Evolutionary conservation across 306 rosid species (phyloP).

Genomic region (Quercus glauca): DNA sequence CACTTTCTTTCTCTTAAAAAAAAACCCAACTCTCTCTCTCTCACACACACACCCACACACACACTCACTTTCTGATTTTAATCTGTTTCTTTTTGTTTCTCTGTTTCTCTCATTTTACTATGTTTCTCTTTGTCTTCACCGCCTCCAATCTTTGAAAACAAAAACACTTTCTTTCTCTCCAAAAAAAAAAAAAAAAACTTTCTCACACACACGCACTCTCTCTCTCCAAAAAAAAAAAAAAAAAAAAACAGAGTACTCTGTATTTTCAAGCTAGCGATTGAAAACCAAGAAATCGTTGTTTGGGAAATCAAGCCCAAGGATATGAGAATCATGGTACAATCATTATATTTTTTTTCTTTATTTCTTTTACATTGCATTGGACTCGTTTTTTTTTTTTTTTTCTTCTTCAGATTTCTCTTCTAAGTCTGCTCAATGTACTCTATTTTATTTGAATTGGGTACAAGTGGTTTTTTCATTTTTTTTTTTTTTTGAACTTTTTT

Average conservation of each 20-base stretch:
- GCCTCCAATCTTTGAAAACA: too few relatives aligned
- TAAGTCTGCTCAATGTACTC: slow-evolving; percentile 13
- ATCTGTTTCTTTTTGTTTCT: too few relatives aligned
- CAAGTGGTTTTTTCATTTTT: neutral
- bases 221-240: neutral
- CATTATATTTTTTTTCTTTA: neutral
- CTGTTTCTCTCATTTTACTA: slow-evolving; percentile 9
- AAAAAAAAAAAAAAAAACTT: too few relatives aligned
- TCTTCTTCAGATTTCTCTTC: neutral
- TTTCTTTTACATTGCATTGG: neutral
- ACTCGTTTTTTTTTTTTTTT: slow-evolving; percentile 1
- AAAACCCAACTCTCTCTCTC: too few relatives aligned
- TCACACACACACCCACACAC: too few relatives aligned
- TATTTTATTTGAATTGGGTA: neutral
- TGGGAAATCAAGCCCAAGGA: slow-evolving; percentile 90
- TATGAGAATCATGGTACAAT: slow-evolving; percentile 80
- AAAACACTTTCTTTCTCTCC: too few relatives aligned
- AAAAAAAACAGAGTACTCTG: neutral
- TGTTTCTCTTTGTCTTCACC: neutral
- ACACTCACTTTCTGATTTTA: neutral
- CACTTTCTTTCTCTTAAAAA: too few relatives aligned
- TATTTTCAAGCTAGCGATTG: slow-evolving; percentile 69
- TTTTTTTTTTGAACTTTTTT: too few relatives aligned
- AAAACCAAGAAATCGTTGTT: slow-evolving; percentile 66
- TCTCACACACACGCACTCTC: too few relatives aligned